phyloP scores from a whole-genome alignment of 1,284 basidiomycete genomes.

The Calocybe gambosa region DNA sequence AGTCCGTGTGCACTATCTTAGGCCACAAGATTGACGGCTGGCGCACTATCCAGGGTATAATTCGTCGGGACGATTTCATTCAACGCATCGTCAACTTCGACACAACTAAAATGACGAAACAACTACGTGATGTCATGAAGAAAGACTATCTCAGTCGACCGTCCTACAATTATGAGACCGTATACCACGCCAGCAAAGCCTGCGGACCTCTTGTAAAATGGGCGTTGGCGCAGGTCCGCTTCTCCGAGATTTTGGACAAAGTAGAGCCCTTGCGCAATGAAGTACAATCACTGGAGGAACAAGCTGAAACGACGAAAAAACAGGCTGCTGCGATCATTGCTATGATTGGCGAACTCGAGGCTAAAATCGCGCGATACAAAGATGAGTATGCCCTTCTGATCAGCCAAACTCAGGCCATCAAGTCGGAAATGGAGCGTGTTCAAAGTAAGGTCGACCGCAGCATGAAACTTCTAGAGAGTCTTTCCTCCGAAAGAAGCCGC shows the following conservation, averaged over 20 bases:
- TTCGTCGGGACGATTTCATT: constrained; percentile 97
- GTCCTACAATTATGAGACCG: constrained; percentile 92
- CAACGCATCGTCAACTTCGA: constrained; percentile 96
- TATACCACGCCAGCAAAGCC: constrained; percentile 93
- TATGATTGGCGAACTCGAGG: constrained; percentile 91
- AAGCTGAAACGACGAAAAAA: constrained; percentile 90
- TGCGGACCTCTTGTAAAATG: constrained; percentile 98
- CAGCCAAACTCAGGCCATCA: constrained; percentile 96
- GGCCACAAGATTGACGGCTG: constrained; percentile 97
- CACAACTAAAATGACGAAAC: constrained; percentile 88
- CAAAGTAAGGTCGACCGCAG: constrained; percentile 96
- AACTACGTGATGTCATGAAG: constrained; percentile 89
- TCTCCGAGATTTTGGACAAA: constrained; percentile 97
- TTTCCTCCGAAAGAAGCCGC: constrained; percentile 91
- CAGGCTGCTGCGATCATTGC: constrained; percentile 86
- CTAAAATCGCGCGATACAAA: constrained; percentile 92
- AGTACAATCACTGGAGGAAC: constrained; percentile 87
- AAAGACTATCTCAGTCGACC: constrained; percentile 89
- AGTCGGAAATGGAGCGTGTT: constrained; percentile 96
- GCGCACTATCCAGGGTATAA: constrained; percentile 95
- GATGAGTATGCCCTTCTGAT: constrained; percentile 97
- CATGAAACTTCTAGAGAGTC: constrained; percentile 90
- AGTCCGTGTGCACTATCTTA: constrained; percentile 96
- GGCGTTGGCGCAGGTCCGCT: constrained; percentile 96
- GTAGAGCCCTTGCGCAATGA: constrained; percentile 96